phyloP scores from a whole-genome alignment of 1,284 basidiomycete species.

The Ustilago curta region DNA sequence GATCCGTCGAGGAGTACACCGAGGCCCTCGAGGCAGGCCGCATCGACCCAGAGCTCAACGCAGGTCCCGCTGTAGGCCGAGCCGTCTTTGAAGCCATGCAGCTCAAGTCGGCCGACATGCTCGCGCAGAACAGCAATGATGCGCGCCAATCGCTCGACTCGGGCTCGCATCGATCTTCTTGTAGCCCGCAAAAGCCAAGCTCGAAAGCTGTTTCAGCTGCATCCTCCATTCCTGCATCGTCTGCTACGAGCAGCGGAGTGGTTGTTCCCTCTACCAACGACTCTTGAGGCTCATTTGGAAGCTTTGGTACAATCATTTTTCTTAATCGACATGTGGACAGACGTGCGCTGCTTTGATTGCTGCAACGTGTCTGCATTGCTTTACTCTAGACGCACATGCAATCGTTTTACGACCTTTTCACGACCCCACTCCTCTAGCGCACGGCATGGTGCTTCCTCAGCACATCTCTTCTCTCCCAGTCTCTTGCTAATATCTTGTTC shows the following conservation, averaged over 20 bases:
- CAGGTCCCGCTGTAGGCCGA: slow-evolving; percentile 54
- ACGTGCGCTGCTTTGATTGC: slow-evolving; percentile 1
- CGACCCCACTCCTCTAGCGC: not conserved
- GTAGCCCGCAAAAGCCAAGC: slow-evolving; percentile 13
- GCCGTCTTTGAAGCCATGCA: slow-evolving; percentile 63
- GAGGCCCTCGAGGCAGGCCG: slow-evolving; percentile 62
- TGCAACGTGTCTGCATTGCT: not conserved
- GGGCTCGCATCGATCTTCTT: slow-evolving; percentile 5
- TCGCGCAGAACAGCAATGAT: slow-evolving; percentile 36
- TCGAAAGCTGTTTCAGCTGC: slow-evolving; percentile 15
- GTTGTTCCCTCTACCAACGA: slow-evolving; percentile 2
- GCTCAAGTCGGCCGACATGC: slow-evolving; percentile 46
- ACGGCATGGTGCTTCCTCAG: not conserved
- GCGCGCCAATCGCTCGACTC: slow-evolving; percentile 37
- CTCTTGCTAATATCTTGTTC: slow-evolving; percentile 40
- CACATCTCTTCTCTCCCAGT: slow-evolving; percentile 6
- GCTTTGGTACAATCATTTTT: not conserved
- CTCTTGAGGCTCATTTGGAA: not conserved
- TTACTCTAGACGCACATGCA: not conserved
- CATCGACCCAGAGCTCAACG: slow-evolving; percentile 54
- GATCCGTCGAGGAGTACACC: slow-evolving; percentile 65
- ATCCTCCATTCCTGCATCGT: slow-evolving; percentile 12
- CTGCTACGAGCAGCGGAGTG: slow-evolving; percentile 19
- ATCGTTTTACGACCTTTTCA: slow-evolving; percentile 8
- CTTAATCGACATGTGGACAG: not conserved